Base-by-base conservation (phyloP, 306 rosid genomes). In the Pyrus bretschneideri region DNA sequence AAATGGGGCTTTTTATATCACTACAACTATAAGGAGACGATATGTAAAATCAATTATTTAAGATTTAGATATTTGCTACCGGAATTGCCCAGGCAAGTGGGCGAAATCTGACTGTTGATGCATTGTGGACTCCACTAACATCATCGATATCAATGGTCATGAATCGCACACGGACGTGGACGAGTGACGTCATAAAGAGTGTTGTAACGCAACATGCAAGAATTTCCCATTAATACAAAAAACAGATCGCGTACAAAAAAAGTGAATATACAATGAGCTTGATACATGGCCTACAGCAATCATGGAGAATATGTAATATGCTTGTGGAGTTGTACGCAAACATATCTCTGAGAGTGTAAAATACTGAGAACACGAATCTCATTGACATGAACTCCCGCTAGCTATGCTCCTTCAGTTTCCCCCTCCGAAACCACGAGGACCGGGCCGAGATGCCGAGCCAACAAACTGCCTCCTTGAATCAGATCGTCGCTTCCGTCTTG, bases 341-440 rank as follows among this genome's bases (percentile, higher is more conserved):
- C 33, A 46, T 17, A 46, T 62, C 51, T 17, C 21, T 8, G 6
- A 40, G 30, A 15, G 44, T n/a, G 63, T 30, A 61, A 61, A 61
- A 23, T 59, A 85, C 11, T 22, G 4, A 58, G 71, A 30, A 33
- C 78, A 23, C 46, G 29, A 31, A 67, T 70, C 70, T 63, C 62
- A 55, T 73, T 76, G 61, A 58, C n/a, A 74, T 76, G 61, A 45
- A 65, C 67, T 80, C 67, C 73, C 73, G 66, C 33, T 67, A 54
- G 63, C 76, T 69, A 55, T 40, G 15, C 22, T 9, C 71, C n/a
- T 58, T 85, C 84, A 91, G 80, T 82, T 88, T 82, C 90, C 82
- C 42, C 83, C 79, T 82, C 97, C 99, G 59, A 95, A 92, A 67
- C 97, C 99, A 61, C 96, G 91, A 75, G 97, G 96, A 75, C 85